Conservation (phyloP, 2,329 filamentous ascomycete genomes). For the Polytolypa hystricis region DNA sequence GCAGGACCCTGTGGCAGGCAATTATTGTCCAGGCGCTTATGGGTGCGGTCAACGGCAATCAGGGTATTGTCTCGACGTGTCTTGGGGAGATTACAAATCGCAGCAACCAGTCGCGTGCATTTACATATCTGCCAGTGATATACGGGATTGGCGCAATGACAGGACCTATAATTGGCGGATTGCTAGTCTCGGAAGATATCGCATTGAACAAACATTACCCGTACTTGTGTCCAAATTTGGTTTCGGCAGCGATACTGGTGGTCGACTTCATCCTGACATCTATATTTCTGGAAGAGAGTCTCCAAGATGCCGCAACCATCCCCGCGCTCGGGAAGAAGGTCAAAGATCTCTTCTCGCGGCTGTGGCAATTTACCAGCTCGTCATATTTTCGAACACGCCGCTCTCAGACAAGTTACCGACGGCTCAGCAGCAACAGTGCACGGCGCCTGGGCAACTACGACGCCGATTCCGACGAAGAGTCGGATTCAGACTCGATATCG, state of each 20-base stretch:
- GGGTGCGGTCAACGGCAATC: slow-evolving; percentile 91
- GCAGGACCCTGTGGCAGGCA: slow-evolving; percentile 69
- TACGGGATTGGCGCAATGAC: slow-evolving; percentile 92
- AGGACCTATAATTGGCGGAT: slow-evolving; percentile 78
- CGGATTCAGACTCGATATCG: slow-evolving; percentile 35
- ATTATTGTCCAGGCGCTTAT: slow-evolving; percentile 77
- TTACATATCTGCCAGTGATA: slow-evolving; percentile 90
- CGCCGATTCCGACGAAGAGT: slow-evolving; percentile 28
- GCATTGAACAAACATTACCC: slow-evolving; percentile 55
- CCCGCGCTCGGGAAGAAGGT: slow-evolving; percentile 51
- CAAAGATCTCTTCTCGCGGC: slow-evolving; percentile 51
- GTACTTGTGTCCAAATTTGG: slow-evolving; percentile 73
- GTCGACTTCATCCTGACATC: slow-evolving; percentile 61
- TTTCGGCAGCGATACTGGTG: slow-evolving; percentile 61
- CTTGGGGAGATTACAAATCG: slow-evolving; percentile 90
- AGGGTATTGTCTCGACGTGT: slow-evolving; percentile 85
- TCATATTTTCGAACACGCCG: slow-evolving; percentile 42
- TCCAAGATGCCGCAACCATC: slow-evolving; percentile 54
- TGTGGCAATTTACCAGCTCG: slow-evolving; percentile 56
- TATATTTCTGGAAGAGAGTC: slow-evolving; percentile 79
- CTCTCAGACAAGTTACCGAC: slow-evolving; percentile 19
- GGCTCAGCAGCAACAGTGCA: slow-evolving; percentile 17
- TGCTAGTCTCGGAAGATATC: slow-evolving; percentile 58
- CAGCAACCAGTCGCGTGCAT: slow-evolving; percentile 85
- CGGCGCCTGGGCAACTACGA: slow-evolving; percentile 10